Base-by-base conservation (phyloP, 768 basidiomycete species). In the Cystofilobasidium ferigula region DNA sequence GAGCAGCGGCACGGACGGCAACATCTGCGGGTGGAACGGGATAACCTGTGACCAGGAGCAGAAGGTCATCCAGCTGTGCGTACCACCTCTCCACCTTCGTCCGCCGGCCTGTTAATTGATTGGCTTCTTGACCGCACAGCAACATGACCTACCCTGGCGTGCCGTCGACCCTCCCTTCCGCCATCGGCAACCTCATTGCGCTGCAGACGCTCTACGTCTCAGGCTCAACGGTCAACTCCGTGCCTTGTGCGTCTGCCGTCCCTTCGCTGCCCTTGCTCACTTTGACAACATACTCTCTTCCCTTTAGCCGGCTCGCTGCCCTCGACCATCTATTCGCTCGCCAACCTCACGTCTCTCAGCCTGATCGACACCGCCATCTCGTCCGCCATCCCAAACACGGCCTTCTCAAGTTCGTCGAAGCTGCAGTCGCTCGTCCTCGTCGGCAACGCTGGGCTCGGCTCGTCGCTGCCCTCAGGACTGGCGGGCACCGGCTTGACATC, bases 11-110 rank as follows among this genome's bases (percentile, higher is more conserved):
- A 54, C 4, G 18, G 51, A 2, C 12, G 70, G 69, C 12, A 71
- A 69, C 47, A 70, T 72, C 2, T 77, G 76, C 69, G 71, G 71
- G 0, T 77, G 76, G 76, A 69, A 61, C 32, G 76, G 76, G 1
- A 62, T 76, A 3, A 68, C 60, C 0, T 77, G 76, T 56, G 76
- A 77, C 69, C 45, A 64, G 0, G 64, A 70, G 40, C 73, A 74
- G 2, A 64, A 73, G 36, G 64, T 77, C 14, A 73, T 71, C 18
- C 67, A 70, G 30, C 30, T 77, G 73, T 76, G 48, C 68, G 71
- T 71, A 62, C n/a, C 60, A 35, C 14, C 30, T 35, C 5, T 57
- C n/a, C 43, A 47, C n/a, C 5, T 20, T 9, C 26, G 26, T 45
- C 20, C 24, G 22, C 59, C 18, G 24, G 18, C n/a, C 28, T 43